These are phyloP conservation scores for Fistulinella cinereoalba DNA, from an alignment of 1,284 basidiomycete species.

Conservation along the genomic window DNA sequence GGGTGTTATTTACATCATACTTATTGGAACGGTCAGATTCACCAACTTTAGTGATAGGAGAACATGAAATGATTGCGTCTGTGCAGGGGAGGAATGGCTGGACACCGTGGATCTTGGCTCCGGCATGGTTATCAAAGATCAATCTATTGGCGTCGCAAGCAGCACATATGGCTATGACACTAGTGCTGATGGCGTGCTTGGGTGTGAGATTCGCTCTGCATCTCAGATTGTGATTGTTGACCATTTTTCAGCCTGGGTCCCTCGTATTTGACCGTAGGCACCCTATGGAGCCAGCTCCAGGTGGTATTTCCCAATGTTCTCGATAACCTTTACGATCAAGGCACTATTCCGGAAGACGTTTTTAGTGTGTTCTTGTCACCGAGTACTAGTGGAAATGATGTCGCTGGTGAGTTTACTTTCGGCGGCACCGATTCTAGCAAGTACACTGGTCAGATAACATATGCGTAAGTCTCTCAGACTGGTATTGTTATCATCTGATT, in stretches of 20 bases:
- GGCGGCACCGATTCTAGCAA: slow-evolving; percentile 50
- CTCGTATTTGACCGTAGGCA: slow-evolving; percentile 29
- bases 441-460: slow-evolving; percentile 46
- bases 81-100: slow-evolving; percentile 18
- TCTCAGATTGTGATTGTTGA: slow-evolving; percentile 33
- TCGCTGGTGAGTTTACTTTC: slow-evolving; percentile 46
- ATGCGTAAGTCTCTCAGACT: slow-evolving; percentile 40
- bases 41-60: no score
- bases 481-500: neutral
- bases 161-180: slow-evolving; percentile 15
- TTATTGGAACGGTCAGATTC: no score
- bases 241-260: slow-evolving; percentile 34
- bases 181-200: slow-evolving; percentile 8
- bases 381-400: slow-evolving; percentile 21
- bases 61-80: no score
- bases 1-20: no score
- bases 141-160: slow-evolving; percentile 32
- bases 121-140: slow-evolving; percentile 25
- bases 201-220: slow-evolving; percentile 9
- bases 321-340: slow-evolving; percentile 36
- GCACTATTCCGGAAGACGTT: slow-evolving; percentile 29
- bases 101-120: slow-evolving; percentile 29
- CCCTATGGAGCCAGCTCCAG: slow-evolving; percentile 11
- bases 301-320: slow-evolving; percentile 33
- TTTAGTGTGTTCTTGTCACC: slow-evolving; percentile 43